Evolutionary conservation across 106 monocot genomes (phyloP), one percentile per base, ranked within the genome.

Genomic region (Platanthera guangdongensis): DNA sequence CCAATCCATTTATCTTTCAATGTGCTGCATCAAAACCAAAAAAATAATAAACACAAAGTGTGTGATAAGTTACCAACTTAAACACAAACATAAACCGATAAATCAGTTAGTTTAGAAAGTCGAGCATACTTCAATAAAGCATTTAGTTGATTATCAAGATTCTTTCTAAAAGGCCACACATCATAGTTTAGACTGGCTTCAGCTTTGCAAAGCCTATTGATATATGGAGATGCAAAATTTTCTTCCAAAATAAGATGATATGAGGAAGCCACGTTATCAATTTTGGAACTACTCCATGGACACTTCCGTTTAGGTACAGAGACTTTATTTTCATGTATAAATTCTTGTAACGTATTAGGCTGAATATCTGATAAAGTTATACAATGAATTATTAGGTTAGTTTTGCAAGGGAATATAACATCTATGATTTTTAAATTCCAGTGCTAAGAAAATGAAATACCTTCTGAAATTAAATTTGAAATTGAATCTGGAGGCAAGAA

Each of bases 1-100:
- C 96, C 96, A 53, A 97, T 69, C 96, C 96, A 97, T 50, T 75
- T 82, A 52, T 89, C 89, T 80, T 97, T 93, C 74, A 93, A 87
- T 64, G 63, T 75, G 79, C 96, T 97, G 83, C 18, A 12, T 68
- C 9, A 32, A 15, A 82, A 75, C n/a, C n/a, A n/a, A n/a, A n/a
- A n/a, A 68, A 30, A 78, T 32, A 32, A 32, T 32, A 32, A 32
- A 32, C 2, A 1, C 32, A 32, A 32, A 32, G 32, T 32, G 32
- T 32, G 32, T 32, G 46, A 14, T 5, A 28, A 65, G 4, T 65
- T 55, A 32, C 32, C 4, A n/a, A 4, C 3, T 32, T 59, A 47
- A 60, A 76, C 45, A 52, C 6, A 11, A 60, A 14, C 4, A 65
- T 15, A 55, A 50, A 6, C 16, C 51, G 57, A 74, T 9, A 65